Conservation (phyloP, 1,284 basidiomycete species). For the Trichosporon ovoides region DNA sequence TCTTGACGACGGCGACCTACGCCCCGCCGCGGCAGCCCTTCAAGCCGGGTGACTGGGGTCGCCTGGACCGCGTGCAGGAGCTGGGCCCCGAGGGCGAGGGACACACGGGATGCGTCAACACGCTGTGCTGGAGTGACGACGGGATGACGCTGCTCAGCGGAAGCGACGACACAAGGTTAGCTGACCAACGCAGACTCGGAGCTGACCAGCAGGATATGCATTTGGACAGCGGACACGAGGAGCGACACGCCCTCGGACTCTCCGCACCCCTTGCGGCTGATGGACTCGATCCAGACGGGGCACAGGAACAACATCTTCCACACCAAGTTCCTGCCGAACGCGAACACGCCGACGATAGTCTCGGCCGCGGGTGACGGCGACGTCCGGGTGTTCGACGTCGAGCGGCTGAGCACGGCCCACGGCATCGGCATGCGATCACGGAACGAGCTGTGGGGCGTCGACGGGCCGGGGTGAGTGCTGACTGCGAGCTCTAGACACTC, state of each 20-base stretch:
- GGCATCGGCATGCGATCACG: constrained; percentile 25
- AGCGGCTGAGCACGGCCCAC: constrained; percentile 51
- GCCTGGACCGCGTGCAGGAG: constrained; percentile 39
- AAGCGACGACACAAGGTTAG: constrained; percentile 76
- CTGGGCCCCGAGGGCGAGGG: constrained; percentile 31
- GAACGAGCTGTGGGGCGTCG: constrained; percentile 27
- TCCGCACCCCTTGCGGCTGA: constrained; percentile 61
- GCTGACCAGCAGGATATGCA: constrained; percentile 54
- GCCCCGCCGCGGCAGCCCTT: not conserved
- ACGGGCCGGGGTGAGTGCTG: constrained; percentile 37
- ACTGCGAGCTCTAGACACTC: not conserved
- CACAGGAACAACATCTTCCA: constrained; percentile 86
- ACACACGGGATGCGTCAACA: constrained; percentile 64
- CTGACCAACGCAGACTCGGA: constrained; percentile 20
- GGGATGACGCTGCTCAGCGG: constrained; percentile 69
- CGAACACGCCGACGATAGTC: constrained; percentile 46
- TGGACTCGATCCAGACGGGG: constrained; percentile 63
- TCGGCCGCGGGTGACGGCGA: constrained; percentile 74
- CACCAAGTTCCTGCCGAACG: constrained; percentile 69
- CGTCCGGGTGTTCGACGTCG: constrained; percentile 75
- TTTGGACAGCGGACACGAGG: constrained; percentile 59
- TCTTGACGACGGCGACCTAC: not conserved
- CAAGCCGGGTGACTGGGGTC: constrained; percentile 27
- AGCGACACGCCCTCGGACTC: constrained; percentile 25
- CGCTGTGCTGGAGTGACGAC: constrained; percentile 72